Conservation (phyloP, 129 eudicot genomes). For the Flaveria robusta region DNA sequence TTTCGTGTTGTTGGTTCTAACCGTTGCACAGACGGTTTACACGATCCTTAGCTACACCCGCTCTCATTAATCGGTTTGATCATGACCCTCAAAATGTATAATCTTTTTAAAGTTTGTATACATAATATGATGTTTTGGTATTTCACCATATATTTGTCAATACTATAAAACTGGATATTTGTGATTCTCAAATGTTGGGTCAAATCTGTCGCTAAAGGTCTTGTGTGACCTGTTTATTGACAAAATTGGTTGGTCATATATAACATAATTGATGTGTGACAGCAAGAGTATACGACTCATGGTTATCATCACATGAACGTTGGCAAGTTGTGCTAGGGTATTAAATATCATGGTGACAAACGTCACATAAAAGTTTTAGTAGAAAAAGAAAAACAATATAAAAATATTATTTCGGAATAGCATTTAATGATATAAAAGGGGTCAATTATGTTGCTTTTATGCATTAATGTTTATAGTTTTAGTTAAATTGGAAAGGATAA, state of each 20-base stretch:
- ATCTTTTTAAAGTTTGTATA: not conserved
- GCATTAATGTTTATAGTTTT: too few relatives aligned
- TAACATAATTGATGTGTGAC: not conserved
- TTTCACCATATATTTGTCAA: not conserved
- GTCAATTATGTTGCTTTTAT: not conserved
- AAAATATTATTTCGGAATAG: not conserved
- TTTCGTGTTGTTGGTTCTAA: constrained; percentile 53
- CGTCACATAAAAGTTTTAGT: not conserved
- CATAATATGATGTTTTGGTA: not conserved
- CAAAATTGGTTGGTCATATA: not conserved
- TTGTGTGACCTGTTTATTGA: too few relatives aligned
- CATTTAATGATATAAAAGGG: not conserved
- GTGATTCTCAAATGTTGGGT: too few relatives aligned
- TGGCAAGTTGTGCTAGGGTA: not conserved
- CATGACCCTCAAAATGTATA: not conserved
- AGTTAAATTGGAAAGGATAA: too few relatives aligned
- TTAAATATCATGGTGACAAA: not conserved
- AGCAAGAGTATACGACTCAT: not conserved
- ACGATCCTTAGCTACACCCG: constrained; percentile 49
- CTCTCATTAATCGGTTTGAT: constrained; percentile 17
- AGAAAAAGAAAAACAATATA: not conserved
- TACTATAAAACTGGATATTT: too few relatives aligned
- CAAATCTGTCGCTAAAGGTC: too few relatives aligned
- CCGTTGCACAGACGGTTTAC: constrained; percentile 60
- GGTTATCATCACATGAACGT: not conserved